Conservation (phyloP, 306 rosid species). For the Oemleria cerasiformis region DNA sequence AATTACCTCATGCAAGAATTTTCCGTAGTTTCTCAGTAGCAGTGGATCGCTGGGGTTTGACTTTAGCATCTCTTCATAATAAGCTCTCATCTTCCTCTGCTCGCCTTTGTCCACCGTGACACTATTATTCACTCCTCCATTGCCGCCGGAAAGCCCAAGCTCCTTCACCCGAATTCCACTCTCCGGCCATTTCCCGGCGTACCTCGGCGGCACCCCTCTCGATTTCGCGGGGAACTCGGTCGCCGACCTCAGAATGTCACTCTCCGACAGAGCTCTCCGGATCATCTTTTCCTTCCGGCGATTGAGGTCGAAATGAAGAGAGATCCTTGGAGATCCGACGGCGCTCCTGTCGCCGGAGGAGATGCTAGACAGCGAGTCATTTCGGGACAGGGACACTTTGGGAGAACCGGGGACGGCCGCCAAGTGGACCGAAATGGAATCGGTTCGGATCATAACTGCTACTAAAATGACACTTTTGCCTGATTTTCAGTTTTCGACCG, state of each 20-base stretch:
- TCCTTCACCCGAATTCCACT: slow-evolving; percentile 25
- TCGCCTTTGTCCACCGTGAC: slow-evolving; percentile 40
- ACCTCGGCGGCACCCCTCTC: slow-evolving; percentile 19
- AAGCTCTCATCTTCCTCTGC: slow-evolving; percentile 52
- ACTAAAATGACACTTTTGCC: background rate
- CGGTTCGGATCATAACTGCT: slow-evolving; percentile 47
- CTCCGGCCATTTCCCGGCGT: slow-evolving; percentile 14
- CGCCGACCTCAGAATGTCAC: slow-evolving; percentile 13
- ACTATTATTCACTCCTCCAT: background rate
- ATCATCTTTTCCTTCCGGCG: slow-evolving; percentile 21
- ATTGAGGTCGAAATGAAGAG: slow-evolving; percentile 39
- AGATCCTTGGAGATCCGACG: slow-evolving; percentile 34
- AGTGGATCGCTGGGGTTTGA: slow-evolving; percentile 74
- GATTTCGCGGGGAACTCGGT: slow-evolving; percentile 25
- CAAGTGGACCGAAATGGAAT: slow-evolving; percentile 41
- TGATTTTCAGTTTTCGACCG: background rate
- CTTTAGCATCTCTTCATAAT: slow-evolving; percentile 63
- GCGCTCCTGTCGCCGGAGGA: slow-evolving; percentile 24
- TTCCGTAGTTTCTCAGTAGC: slow-evolving; percentile 74
- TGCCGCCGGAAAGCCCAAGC: slow-evolving; percentile 21
- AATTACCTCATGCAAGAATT: slow-evolving; percentile 73
- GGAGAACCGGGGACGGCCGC: slow-evolving; percentile 31
- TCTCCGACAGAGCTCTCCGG: slow-evolving; percentile 39
- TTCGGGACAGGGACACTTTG: slow-evolving; percentile 30
- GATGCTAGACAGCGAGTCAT: slow-evolving; percentile 30